Conservation (phyloP, 176 grass and related monocot species). For the Neostapfia colusana region DNA sequence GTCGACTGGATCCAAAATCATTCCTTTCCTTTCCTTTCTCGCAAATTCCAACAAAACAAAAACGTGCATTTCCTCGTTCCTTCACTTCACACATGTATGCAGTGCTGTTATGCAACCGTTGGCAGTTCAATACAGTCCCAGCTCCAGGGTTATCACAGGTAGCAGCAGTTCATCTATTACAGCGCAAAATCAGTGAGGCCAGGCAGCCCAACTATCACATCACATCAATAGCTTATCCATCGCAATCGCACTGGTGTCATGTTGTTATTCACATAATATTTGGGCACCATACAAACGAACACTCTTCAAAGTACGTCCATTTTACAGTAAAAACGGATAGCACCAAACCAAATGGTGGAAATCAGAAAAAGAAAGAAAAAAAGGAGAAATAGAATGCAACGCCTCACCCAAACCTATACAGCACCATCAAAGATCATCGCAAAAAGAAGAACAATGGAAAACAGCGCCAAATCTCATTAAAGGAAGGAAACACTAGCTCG, state of each 20-base stretch:
- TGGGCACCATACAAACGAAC: background rate
- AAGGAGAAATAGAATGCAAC: conserved; percentile 1
- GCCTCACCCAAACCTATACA: conserved; percentile 49
- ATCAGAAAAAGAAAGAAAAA: background rate
- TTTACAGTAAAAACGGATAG: background rate
- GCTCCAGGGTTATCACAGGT: background rate
- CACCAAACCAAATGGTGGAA: background rate
- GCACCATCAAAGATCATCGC: conserved; percentile 29
- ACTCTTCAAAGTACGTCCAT: background rate
- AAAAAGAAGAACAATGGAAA: background rate
- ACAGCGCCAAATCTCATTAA: conserved; percentile 25
- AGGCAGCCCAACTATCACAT: too few species aligned
- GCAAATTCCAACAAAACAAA: background rate
- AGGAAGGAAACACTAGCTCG: background rate
- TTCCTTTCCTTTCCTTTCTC: background rate
- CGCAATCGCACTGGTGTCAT: background rate
- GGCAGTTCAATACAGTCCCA: background rate
- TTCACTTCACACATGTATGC: background rate
- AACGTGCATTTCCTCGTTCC: background rate
- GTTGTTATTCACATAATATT: background rate
- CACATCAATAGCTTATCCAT: background rate
- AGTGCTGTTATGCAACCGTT: background rate
- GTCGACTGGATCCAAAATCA: background rate
- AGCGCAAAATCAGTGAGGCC: background rate
- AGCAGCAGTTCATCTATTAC: background rate